Base-by-base conservation (phyloP, 1,284 basidiomycete genomes). In the Trichosporon sp. region DNA sequence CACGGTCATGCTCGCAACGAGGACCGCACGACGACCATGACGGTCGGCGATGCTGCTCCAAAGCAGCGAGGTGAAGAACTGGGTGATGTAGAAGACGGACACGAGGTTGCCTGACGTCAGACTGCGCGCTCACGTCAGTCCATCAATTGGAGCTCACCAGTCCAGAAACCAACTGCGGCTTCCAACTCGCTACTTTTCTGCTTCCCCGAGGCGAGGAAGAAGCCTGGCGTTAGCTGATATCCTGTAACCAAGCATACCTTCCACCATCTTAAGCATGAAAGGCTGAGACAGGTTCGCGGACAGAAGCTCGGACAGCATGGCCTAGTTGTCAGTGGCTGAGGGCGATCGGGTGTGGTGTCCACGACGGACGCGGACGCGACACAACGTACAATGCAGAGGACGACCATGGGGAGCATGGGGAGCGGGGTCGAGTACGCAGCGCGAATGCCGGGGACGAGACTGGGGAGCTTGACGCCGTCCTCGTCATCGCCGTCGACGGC, bases 1-100 rank as follows among this genome's bases (percentile, higher is more conserved):
- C 21, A 94, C 94, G 68, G 95, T 83, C 67, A 98, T 86, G 66
- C 94, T 95, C 59, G 92, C 87, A 71, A 92, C 90, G 37, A 99
- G 87, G 4, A 99, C 96, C 11, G 89, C 87, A 35, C 96, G 90
- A 54, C 91, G 88, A 48, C 95, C 94, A 80, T 98, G 92, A 83
- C 90, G 92, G 70, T 96, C 92, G 11, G 96, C 96, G 19, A 96
- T 90, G 31, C 93, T 94, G 63, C 94, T 93, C 96, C 94, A 86
- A 71, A 98, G 88, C 56, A 99, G 85, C 38, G 94, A 96, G 1
- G 96, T 98, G 54, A 97, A 86, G 84, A 99, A 97, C 74, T 86
- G 85, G 12, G 85, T 84, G 70, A 87, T 83, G 80, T 86, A 87
- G 81, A 86, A 86, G 35, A 84, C 85, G 21, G 86, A 83, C 12